Base-by-base conservation (phyloP, 495 filamentous ascomycete genomes). In the Trichocladium uniseriatum region DNA sequence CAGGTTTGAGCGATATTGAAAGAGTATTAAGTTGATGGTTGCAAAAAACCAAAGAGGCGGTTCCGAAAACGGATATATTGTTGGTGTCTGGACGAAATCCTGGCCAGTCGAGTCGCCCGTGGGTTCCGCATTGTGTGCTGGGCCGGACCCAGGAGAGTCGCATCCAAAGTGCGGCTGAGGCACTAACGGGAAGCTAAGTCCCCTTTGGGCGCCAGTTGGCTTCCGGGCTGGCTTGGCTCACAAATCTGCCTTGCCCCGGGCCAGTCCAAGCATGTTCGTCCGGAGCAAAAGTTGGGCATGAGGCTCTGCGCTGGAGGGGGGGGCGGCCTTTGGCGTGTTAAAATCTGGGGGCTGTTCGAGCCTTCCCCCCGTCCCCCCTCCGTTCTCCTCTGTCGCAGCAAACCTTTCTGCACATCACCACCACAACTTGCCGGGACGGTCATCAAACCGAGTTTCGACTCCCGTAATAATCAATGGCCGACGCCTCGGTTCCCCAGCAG, bases 141-240 rank as follows among this genome's bases (percentile, higher is more conserved):
- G 3, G 4, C 4, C 8, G 24, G 24, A 27, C 4, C 24, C 14
- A n/a, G 35, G 3, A 15, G 14, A 15, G 35, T 37, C n/a, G 10
- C 38, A 40, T 47, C 22, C 13, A 46, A 22, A 38, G 44, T 47
- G 44, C 44, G 44, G 44, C 44, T 47, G 44, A 47, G 24, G 35
- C 44, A 20, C 44, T 47, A 47, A 35, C 34, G 20, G 11, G 5
- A 15, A n/a, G 21, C 43, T 22, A 37, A 18, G 6, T 5, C 21
- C 43, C 2, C 20, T 37, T 36, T 45, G 32, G 43, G 14, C 29
- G n/a, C 32, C 32, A 6, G 3, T 5, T 37, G 6, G 6, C 3
- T 15, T 16, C n/a, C 3, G 14, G 13, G 35, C 9, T 16, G 10
- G 22, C 24, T 43, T 13, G 18, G 11, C 27, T 18, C n/a, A 11